phyloP scores from a whole-genome alignment of 2,329 filamentous ascomycete genomes.

The Botrytis hyacinthi region DNA sequence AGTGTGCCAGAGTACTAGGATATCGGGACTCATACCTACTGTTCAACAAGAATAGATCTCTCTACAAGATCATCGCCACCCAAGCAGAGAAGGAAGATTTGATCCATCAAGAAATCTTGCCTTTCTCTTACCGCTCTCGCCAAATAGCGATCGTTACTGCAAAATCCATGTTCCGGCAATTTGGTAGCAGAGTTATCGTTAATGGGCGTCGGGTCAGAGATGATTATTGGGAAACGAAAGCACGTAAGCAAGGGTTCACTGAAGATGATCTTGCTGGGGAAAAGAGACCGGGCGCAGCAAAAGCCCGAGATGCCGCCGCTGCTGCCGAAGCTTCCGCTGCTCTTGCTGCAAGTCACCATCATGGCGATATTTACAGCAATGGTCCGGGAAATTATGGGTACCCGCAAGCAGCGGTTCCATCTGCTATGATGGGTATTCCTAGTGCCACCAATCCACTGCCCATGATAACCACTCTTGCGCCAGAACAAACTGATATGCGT shows the following conservation, averaged over 20 bases:
- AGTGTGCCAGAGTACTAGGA: slow-evolving; percentile 88
- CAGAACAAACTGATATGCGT: slow-evolving; percentile 74
- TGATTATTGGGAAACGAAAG: slow-evolving; percentile 98
- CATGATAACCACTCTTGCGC: slow-evolving; percentile 80
- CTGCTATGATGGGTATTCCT: slow-evolving; percentile 66
- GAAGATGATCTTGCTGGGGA: slow-evolving; percentile 95
- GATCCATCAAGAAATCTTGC: slow-evolving; percentile 90
- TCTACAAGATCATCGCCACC: slow-evolving; percentile 96
- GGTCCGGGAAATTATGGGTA: slow-evolving; percentile 62
- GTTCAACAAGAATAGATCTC: slow-evolving; percentile 96
- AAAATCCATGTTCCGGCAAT: slow-evolving; percentile 97
- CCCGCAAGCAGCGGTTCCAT: slow-evolving; percentile 66
- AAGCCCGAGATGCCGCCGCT: slow-evolving; percentile 75
- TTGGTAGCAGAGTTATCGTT: slow-evolving; percentile 89
- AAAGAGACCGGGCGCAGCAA: slow-evolving; percentile 88
- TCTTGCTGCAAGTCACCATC: slow-evolving; percentile 63
- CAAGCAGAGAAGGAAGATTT: slow-evolving; percentile 96
- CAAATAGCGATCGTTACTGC: slow-evolving; percentile 98
- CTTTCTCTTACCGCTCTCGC: slow-evolving; percentile 95
- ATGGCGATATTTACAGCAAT: slow-evolving; percentile 86
- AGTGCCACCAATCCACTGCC: slow-evolving; percentile 71
- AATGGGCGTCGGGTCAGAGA: slow-evolving; percentile 89
- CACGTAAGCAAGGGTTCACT: slow-evolving; percentile 94
- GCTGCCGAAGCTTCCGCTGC: slow-evolving; percentile 56
- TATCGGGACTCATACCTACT: slow-evolving; percentile 97